Base-by-base conservation (phyloP, 176 grass and related monocot genomes). In the Alopecurus myosuroides region DNA sequence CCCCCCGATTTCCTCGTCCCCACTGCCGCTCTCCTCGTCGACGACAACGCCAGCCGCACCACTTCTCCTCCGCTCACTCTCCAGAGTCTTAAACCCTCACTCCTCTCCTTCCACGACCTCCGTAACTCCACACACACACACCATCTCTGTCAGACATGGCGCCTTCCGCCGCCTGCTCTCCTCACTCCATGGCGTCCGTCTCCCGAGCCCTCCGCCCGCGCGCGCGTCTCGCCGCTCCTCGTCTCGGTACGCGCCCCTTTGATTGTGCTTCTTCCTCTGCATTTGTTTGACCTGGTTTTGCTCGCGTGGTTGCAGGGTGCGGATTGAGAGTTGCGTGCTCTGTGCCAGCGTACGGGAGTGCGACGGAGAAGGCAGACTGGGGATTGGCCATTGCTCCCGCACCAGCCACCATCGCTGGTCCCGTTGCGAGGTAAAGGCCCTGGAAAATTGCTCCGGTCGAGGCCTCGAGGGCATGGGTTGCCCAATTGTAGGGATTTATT, bases 111-210 rank as follows among this genome's bases (percentile, higher is more conserved):
- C 71, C 78, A 20, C 78, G 19, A 33, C 42, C 55, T 48, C 11
- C 56, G 74, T 36, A 74, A 48, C 55, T 17, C 66, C 45, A 72
- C 40, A 0, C 52, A 4, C 8, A 34, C 7, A 14, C 14, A 3
- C 60, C 40, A 15, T 81, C 70, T 56, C 64, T 46, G 71, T 64
- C 42, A 57, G n/a, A 17, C 79, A 83, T 80, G 88, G 74, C 46
- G 74, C 10, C 45, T 11, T 9, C 70, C 70, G 60, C 74, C 15
- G 30, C 86, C 18, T 57, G 65, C 69, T 30, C 74, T 44, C 74
- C 83, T 31, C 85, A 70, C 70, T 76, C 88, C 75, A 87, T 92
- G 91, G 88, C 93, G 8, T 98, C 97, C 81, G 82, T 94, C 81
- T 94, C 93, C 48, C 69, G 84, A 76, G 89, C 91, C 49, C 89